Conservation (phyloP, 805 yeast species). For the Yarrowia porcina region DNA sequence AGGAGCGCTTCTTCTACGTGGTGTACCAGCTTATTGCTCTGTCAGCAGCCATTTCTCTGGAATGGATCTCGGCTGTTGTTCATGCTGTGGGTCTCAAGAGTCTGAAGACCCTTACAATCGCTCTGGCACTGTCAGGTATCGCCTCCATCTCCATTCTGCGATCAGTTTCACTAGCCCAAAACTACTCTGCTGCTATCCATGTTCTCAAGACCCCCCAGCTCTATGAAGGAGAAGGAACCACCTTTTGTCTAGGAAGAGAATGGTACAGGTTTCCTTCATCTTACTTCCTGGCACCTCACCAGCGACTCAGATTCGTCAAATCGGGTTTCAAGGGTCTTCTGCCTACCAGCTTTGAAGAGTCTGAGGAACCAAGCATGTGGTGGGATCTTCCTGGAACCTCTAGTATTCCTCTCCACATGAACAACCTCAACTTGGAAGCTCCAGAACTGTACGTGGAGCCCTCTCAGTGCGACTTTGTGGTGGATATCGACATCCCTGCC, state of each 20-base stretch:
- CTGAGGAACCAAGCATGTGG: constrained; percentile 35
- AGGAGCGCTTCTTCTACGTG: constrained; percentile 87
- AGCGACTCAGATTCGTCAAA: constrained; percentile 62
- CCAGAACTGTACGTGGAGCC: constrained; percentile 51
- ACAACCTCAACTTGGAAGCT: constrained; percentile 68
- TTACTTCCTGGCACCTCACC: constrained; percentile 65
- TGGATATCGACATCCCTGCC: constrained; percentile 60
- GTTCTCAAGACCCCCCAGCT: constrained; percentile 48
- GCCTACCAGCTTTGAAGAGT: constrained; percentile 79
- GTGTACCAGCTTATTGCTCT: constrained; percentile 67
- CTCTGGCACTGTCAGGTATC: constrained; percentile 17
- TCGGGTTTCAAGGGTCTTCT: constrained; percentile 83
- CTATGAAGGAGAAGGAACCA: constrained; percentile 40
- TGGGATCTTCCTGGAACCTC: constrained; percentile 38
- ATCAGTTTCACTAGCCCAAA: constrained; percentile 55
- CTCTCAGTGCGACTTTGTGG: constrained; percentile 59
- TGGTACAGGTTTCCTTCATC: constrained; percentile 94
- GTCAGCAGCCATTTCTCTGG: constrained; percentile 54
- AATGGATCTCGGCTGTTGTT: constrained; percentile 27
- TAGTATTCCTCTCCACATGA: constrained; percentile 61
- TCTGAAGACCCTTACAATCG: constrained; percentile 20
- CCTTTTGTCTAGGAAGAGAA: constrained; percentile 88
- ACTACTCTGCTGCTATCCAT: constrained; percentile 70
- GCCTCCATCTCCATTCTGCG: constrained; percentile 47
- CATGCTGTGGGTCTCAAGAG: not conserved